Base-by-base conservation (phyloP, 179 eudicot species). In the Corrigiola litoralis region DNA sequence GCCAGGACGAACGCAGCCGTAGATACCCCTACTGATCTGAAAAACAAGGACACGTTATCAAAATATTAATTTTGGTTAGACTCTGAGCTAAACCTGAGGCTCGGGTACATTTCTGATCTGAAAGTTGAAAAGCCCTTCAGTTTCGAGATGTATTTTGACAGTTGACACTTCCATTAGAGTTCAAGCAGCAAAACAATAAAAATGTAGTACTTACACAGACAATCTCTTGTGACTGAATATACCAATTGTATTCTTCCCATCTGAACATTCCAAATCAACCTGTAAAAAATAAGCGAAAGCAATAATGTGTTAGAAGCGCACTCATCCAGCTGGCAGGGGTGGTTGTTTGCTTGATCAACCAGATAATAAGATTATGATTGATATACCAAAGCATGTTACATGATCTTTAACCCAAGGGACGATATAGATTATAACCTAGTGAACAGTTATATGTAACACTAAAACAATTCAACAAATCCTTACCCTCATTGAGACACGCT, bases 401-500 rank as follows among this genome's bases (percentile, higher is more conserved):
- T 23, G 17, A 57, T 25, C 17, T 25, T 20, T 48, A n/a, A 27
- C 50, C 42, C 63, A 50, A 12, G 46, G 20, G 54, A 65, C 16
- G 20, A 14, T 4, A 20, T 10, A 21, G 28, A 57, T n/a, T n/a
- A n/a, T n/a, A n/a, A 36, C 1, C 13, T 12, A 4, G 8, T 46
- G 11, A 37, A 23, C n/a, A 12, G 18, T 18, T 16, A 36, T 28
- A 1, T 5, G 50, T 40, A 47, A 52, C 0, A 63, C 10, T 24
- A 45, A 58, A 41, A 16, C 17, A 38, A 31, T 57, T 53, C 27
- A 54, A 56, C 13, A 62, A 60, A 42, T 51, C 32, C 66, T 79
- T 81, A 92, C 99, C 85, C 99, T 83, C 96, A 94, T 91, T 68
- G 99, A 90, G 46, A 94, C 97, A 24, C 87, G 87, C 70, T 94